A percentile compares a stretch with the other conserved stretches of the same genome.
phyloP scores from a whole-genome alignment of 129 eudicot species.

The Escallonia rubra region DNA sequence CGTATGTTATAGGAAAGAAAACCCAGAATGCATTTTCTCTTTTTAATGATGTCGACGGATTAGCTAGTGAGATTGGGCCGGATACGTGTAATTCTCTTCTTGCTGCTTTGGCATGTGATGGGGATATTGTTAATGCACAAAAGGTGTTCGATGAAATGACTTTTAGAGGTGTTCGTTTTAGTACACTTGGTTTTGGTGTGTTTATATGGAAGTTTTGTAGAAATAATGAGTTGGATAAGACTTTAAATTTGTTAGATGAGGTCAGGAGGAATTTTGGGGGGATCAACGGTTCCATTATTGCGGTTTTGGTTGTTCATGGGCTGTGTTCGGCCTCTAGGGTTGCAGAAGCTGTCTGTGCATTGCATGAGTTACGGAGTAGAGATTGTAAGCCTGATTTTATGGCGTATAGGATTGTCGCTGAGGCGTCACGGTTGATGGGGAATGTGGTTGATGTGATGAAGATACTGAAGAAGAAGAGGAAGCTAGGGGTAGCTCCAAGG shows the following conservation, averaged over 20 bases:
- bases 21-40: constrained; percentile 46
- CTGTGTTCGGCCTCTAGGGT: constrained; percentile 46
- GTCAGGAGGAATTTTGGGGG: constrained; percentile 29
- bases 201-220: constrained; percentile 66
- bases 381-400: constrained; percentile 90
- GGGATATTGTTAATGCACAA: constrained; percentile 34
- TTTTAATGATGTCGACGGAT: constrained; percentile 22
- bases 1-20: constrained; percentile 33
- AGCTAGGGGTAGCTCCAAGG: constrained; percentile 88
- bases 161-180: constrained; percentile 39
- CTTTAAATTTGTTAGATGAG: constrained; percentile 47
- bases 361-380: constrained; percentile 58
- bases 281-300: constrained; percentile 62
- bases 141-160: constrained; percentile 80
- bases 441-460: constrained; percentile 38
- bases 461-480: constrained; percentile 69
- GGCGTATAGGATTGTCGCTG: constrained; percentile 83
- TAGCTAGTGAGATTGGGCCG: constrained; percentile 33
- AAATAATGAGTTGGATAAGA: constrained; percentile 23
- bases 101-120: constrained; percentile 48
- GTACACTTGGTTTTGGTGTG: constrained; percentile 78
- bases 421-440: constrained; percentile 44
- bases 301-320: constrained; percentile 75
- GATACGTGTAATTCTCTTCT: constrained; percentile 53
- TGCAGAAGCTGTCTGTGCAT: constrained; percentile 39